Evolutionary conservation across 2,329 filamentous ascomycete species (phyloP).

Genomic region (Didymella sp.): DNA sequence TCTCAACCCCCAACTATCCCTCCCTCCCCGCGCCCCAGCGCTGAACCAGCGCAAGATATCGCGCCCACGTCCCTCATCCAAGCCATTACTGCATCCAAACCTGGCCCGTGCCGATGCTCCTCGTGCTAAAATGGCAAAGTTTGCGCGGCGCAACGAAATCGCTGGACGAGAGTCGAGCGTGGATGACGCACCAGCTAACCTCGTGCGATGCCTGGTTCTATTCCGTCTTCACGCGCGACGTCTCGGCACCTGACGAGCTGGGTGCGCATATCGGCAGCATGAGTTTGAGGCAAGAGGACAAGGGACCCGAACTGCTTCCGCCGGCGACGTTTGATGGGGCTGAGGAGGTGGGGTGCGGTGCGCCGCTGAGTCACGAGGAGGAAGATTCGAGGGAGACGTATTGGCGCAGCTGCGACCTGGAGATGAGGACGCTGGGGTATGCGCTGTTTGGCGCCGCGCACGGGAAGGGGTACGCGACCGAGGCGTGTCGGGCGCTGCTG

Average conservation of each 20-base stretch:
- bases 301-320: neutral
- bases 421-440: slow-evolving; percentile 34
- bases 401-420: neutral
- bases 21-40: neutral
- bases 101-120: neutral
- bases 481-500: slow-evolving; percentile 30
- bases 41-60: neutral
- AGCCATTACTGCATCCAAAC: neutral
- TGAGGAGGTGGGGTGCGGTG: neutral
- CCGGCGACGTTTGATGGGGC: neutral
- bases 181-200: slow-evolving; percentile 26
- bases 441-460: slow-evolving; percentile 27
- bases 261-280: slow-evolving; percentile 5
- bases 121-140: slow-evolving; percentile 13
- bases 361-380: neutral
- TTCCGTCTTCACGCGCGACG: slow-evolving; percentile 23
- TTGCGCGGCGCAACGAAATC: slow-evolving; percentile 30
- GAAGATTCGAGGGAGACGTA: neutral
- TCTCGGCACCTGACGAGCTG: neutral
- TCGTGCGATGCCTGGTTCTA: slow-evolving; percentile 20
- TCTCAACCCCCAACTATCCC: too few species aligned
- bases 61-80: neutral
- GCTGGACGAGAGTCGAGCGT: slow-evolving; percentile 26
- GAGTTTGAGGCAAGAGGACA: neutral
- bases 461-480: slow-evolving; percentile 41